Evolutionary conservation across 1,284 basidiomycete genomes (phyloP).

Genomic region (Cutaneotrichosporon cavernicola): DNA sequence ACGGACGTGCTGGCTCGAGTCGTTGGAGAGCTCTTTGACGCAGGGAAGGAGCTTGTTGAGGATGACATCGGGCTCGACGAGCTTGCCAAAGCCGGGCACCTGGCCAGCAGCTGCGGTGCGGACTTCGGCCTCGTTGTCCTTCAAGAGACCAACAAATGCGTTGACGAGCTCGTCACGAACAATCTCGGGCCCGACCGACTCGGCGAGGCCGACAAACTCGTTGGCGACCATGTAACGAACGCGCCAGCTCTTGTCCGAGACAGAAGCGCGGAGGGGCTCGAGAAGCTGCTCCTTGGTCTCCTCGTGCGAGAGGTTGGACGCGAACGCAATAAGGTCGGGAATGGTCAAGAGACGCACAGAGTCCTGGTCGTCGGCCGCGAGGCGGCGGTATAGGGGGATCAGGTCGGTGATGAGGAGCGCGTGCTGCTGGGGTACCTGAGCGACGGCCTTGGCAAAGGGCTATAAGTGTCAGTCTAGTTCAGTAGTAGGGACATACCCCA

Average conservation of each 20-base stretch:
- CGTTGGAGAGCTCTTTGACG: conserved; percentile 89
- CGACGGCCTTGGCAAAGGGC: conserved; percentile 69
- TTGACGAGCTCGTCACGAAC: conserved; percentile 91
- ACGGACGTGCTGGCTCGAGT: conserved; percentile 94
- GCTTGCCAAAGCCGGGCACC: conserved; percentile 94
- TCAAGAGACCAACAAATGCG: conserved; percentile 90
- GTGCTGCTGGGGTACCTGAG: conserved; percentile 65
- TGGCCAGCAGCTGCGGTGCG: conserved; percentile 94
- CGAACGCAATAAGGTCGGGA: conserved; percentile 91
- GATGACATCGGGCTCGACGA: conserved; percentile 92
- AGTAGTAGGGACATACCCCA: conserved; percentile 63
- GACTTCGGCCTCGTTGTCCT: conserved; percentile 99
- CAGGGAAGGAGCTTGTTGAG: conserved; percentile 92
- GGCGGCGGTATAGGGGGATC: conserved; percentile 88
- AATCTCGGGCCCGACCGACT: conserved; percentile 84
- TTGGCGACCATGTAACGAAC: conserved; percentile 99
- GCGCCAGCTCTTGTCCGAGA: conserved; percentile 96
- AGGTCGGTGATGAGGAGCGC: conserved; percentile 74
- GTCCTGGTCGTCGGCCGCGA: conserved; percentile 96
- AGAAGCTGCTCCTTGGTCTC: conserved; percentile 91
- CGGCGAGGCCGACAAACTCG: conserved; percentile 91
- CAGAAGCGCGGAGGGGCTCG: conserved; percentile 80
- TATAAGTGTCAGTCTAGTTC: conserved; percentile 43
- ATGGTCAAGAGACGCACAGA: conserved; percentile 95
- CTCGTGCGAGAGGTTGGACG: conserved; percentile 73